Evolutionary conservation across 2,329 filamentous ascomycete species (phyloP).

Genomic region (Zasmidium angulare): DNA sequence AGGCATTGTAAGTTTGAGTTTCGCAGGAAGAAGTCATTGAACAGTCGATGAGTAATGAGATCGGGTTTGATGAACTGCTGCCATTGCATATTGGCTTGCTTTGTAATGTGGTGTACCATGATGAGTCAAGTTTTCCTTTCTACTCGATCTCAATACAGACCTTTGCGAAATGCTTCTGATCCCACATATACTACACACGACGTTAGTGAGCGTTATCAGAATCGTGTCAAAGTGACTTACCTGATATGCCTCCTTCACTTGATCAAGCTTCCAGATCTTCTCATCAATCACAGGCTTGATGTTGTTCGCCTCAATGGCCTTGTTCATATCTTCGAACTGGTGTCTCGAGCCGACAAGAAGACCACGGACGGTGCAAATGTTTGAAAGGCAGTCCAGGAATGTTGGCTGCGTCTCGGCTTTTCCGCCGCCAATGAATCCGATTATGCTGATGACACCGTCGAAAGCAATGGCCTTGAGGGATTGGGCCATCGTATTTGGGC

Average conservation of each 20-base stretch:
- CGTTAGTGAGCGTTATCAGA: background rate
- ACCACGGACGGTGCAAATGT: slow-evolving; percentile 58
- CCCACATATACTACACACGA: slow-evolving; percentile 26
- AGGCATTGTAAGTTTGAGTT: too few species aligned
- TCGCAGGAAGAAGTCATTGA: too few species aligned
- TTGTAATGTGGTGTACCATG: too few species aligned
- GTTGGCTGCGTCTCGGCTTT: slow-evolving; percentile 49
- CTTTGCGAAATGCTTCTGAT: slow-evolving; percentile 51
- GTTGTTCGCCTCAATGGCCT: slow-evolving; percentile 58
- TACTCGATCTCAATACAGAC: slow-evolving; percentile 39
- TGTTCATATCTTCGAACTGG: slow-evolving; percentile 61
- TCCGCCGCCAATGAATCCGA: slow-evolving; percentile 57
- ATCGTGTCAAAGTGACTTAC: slow-evolving; percentile 32
- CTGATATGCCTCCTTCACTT: slow-evolving; percentile 53
- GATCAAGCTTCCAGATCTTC: slow-evolving; percentile 55
- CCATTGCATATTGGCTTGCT: background rate
- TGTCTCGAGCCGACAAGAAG: slow-evolving; percentile 57
- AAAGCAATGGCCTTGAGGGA: slow-evolving; percentile 43
- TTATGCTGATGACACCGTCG: slow-evolving; percentile 57
- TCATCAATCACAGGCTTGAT: slow-evolving; percentile 61
- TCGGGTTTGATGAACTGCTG: too few species aligned
- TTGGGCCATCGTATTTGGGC: slow-evolving; percentile 59
- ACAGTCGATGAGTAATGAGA: too few species aligned
- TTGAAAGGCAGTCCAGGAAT: slow-evolving; percentile 52
- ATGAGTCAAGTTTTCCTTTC: too few species aligned